Conservation (phyloP, 805 yeast species). For the Tetrapisispora iriomotensis region DNA sequence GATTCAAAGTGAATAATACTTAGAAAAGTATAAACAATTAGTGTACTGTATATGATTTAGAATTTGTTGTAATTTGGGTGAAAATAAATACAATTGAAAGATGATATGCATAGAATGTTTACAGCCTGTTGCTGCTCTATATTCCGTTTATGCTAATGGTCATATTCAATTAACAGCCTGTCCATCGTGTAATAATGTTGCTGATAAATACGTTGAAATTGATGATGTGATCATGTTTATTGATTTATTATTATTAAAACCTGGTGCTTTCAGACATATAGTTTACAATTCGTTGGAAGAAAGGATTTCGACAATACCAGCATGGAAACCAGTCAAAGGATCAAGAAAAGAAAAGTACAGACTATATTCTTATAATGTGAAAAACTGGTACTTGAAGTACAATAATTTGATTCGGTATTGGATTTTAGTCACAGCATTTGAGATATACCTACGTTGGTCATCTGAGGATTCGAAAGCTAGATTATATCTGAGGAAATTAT, state of each 20-base stretch:
- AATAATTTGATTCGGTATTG: constrained; percentile 39
- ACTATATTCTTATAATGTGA: constrained; percentile 5
- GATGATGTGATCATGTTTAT: constrained; percentile 78
- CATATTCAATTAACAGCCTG: constrained; percentile 78
- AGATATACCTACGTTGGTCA: constrained; percentile 89
- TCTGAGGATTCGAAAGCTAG: constrained; percentile 45
- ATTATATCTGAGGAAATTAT: neutral
- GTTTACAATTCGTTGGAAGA: constrained; percentile 55
- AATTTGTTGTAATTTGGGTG: too few species aligned
- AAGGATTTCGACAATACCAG: constrained; percentile 11
- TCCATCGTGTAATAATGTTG: constrained; percentile 56
- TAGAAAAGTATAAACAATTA: too few species aligned
- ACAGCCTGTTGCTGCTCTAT: constrained; percentile 53
- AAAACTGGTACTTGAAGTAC: constrained; percentile 13
- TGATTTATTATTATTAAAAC: constrained; percentile 73
- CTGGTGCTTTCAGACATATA: constrained; percentile 80
- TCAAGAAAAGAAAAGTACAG: neutral
- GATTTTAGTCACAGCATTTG: constrained; percentile 62
- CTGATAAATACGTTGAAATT: constrained; percentile 85
- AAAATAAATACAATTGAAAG: too few species aligned
- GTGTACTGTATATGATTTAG: too few species aligned
- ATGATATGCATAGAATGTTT: constrained; percentile 92
- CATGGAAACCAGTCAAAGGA: constrained; percentile 5
- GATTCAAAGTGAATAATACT: too few species aligned
- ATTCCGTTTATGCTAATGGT: constrained; percentile 60